Evolutionary conservation across 2,329 filamentous ascomycete species (phyloP), one percentile per base, ranked within the genome.

Genomic region (Colletotrichum sublineola): DNA sequence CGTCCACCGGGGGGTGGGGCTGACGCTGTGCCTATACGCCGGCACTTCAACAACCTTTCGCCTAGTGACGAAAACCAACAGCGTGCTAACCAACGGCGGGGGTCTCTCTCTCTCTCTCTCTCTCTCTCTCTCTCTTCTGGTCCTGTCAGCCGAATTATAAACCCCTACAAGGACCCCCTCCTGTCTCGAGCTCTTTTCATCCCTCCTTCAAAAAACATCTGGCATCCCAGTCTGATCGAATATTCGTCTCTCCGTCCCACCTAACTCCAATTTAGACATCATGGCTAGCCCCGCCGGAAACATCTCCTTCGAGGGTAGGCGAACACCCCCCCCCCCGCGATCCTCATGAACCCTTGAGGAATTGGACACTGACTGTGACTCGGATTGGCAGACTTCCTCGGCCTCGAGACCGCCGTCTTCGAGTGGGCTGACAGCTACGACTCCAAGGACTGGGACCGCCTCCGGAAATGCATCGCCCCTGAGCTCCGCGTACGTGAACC

Each of bases 401-500:
- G 86, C 62, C 81, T 85, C 77, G 83, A 82, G 71, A 79, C 84
- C 62, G 83, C 85, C 46, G 82, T 85, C 76, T 91, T 88, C 80
- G 86, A 91, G 77, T 91, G 89, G 89, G 89, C 88, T 66, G 89
- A 91, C 79, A 89, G 86, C 83, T 91, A 91, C 80, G 89, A 91
- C 80, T 86, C 86, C 79, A 92, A 92, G 82, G 87, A 91, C 82
- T 91, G 89, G 89, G 80, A 83, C 5, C 85, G 89, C 63, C 85
- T 91, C 48, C 77, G 82, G 68, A 87, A 86, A 74, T 89, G 87
- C 83, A 80, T 87, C 56, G 84, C 85, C 15, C 84, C 85, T 2
- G 81, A 85, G 80, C 74, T 89, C 80, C 63, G 70, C 44, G 74
- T 77, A 62, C 11, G 74, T 73, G 90, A 91, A 81, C 87, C 90